phyloP scores from a whole-genome alignment of 1,284 basidiomycete genomes.

The Pholiota adiposa region DNA sequence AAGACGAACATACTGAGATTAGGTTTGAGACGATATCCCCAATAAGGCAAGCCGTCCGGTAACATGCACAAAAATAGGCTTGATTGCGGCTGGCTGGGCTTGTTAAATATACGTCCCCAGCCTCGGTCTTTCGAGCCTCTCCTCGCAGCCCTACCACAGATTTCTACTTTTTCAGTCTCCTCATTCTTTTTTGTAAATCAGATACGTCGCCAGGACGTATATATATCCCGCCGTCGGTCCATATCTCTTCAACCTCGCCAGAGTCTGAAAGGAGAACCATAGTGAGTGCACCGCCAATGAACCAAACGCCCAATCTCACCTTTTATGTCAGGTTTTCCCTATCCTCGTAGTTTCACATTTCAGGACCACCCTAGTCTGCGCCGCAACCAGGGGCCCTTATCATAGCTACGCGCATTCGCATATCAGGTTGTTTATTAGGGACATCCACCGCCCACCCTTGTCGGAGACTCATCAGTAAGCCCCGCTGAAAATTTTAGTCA shows the following conservation, averaged over 20 bases:
- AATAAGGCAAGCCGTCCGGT: slow-evolving; percentile 8
- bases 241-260: not conserved
- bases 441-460: slow-evolving; percentile 13
- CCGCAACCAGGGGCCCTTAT: slow-evolving; percentile 11
- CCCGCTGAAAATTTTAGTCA: slow-evolving; percentile 15
- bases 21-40: slow-evolving; percentile 17
- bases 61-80: slow-evolving; percentile 23
- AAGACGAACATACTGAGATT: slow-evolving; percentile 5
- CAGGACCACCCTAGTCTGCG: slow-evolving; percentile 8
- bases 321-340: slow-evolving; percentile 1
- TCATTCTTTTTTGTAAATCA: not conserved
- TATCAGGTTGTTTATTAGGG: slow-evolving; percentile 4
- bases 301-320: not conserved
- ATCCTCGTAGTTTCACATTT: not conserved
- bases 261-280: not conserved
- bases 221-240: not conserved
- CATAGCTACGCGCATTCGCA: slow-evolving; percentile 6
- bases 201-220: not conserved
- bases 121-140: slow-evolving; percentile 15
- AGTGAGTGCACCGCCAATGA: not conserved
- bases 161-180: not conserved
- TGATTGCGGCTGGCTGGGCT: slow-evolving; percentile 18
- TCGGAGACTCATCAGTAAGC: slow-evolving; percentile 16
- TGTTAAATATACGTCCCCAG: slow-evolving; percentile 10
- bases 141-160: slow-evolving; percentile 8